A percentile compares a stretch with the other conserved stretches of the same genome.
Conservation (phyloP, 2,329 filamentous ascomycete genomes). For the Paracoccidioides lutzii region DNA sequence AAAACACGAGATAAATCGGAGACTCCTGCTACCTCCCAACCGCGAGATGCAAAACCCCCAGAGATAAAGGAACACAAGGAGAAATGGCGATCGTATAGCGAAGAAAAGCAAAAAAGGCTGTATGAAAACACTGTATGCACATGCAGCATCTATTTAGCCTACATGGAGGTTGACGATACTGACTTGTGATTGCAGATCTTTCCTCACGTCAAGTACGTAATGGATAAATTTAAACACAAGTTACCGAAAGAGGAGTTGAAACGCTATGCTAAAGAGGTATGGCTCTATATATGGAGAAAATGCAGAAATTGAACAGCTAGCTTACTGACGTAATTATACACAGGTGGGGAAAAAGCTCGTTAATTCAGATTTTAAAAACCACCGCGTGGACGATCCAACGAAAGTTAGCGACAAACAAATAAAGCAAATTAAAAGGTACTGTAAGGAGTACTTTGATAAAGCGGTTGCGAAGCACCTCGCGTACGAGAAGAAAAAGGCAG, state of each 20-base stretch:
- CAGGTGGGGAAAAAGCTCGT: constrained; percentile 75
- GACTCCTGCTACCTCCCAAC: constrained; percentile 46
- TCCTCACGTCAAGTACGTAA: constrained; percentile 70
- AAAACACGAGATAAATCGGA: constrained; percentile 37
- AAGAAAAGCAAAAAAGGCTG: constrained; percentile 85
- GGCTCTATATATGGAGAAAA: constrained; percentile 8
- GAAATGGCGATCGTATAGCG: constrained; percentile 38
- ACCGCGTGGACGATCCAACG: constrained; percentile 70
- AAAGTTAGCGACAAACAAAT: constrained; percentile 64
- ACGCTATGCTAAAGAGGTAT: constrained; percentile 50
- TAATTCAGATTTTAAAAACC: constrained; percentile 79
- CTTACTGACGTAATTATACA: constrained; percentile 37
- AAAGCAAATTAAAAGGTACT: constrained; percentile 70
- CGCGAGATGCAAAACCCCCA: constrained; percentile 48
- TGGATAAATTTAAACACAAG: constrained; percentile 76
- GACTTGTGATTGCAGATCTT: constrained; percentile 47
- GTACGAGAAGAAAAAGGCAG: constrained; percentile 52
- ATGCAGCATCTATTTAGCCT: not conserved
- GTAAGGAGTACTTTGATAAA: constrained; percentile 76
- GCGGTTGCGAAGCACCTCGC: constrained; percentile 63
- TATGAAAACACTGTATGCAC: constrained; percentile 79
- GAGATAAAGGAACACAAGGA: constrained; percentile 32
- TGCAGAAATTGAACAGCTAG: constrained; percentile 42
- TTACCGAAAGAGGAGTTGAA: constrained; percentile 68
- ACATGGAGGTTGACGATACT: not conserved